A percentile compares a stretch with the other conserved stretches of the same genome.
phyloP scores from a whole-genome alignment of 371 early-diverging fungal species.

The Smittium mucronatum region DNA sequence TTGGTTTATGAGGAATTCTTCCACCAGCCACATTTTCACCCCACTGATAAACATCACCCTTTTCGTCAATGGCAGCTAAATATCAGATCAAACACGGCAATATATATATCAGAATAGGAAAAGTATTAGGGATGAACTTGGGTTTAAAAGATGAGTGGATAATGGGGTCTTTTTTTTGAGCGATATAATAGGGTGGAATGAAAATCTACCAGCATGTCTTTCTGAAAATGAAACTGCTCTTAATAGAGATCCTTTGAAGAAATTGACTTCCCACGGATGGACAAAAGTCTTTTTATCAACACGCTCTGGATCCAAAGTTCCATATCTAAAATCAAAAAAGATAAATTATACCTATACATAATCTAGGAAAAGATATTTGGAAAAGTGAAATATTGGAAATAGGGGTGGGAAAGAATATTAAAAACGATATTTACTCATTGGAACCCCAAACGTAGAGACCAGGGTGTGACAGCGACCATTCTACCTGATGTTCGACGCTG shows the following conservation, averaged over 20 bases:
- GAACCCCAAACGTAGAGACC: slow-evolving; percentile 27
- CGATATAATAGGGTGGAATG: too few species aligned
- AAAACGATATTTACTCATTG: slow-evolving; percentile 12
- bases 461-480: slow-evolving; percentile 29
- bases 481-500: slow-evolving; percentile 18
- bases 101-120: too few species aligned
- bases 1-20: slow-evolving; percentile 16
- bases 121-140: too few species aligned
- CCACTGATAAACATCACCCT: slow-evolving; percentile 29
- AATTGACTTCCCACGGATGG: neutral
- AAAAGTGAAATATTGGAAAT: neutral
- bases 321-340: slow-evolving; percentile 4
- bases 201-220: slow-evolving; percentile 16
- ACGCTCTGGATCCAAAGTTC: slow-evolving; percentile 22
- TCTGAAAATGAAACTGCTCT: slow-evolving; percentile 22
- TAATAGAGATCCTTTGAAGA: slow-evolving; percentile 21
- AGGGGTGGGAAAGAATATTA: neutral
- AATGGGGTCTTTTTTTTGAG: neutral
- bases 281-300: neutral
- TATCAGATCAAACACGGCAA: too few species aligned
- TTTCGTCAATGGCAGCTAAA: slow-evolving; percentile 20
- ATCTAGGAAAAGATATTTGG: neutral
- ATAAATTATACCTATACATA: neutral
- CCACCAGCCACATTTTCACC: slow-evolving; percentile 22
- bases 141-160: too few species aligned